Base-by-base conservation (phyloP, 2,329 filamentous ascomycete genomes). In the Ascochyta viciae-villosae region DNA sequence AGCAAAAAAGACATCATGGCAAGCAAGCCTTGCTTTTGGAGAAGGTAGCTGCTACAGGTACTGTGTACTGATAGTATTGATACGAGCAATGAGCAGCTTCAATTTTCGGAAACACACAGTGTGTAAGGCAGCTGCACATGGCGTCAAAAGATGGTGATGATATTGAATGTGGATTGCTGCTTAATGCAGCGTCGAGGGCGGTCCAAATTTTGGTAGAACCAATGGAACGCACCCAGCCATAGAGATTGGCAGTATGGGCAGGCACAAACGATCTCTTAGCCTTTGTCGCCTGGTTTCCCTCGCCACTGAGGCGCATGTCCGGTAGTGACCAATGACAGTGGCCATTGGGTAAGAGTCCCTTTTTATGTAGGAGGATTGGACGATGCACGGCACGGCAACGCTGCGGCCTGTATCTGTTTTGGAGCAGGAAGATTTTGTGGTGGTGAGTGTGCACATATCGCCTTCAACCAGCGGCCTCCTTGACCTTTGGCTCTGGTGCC, bases 401-500 rank as follows among this genome's bases (percentile, higher is more conserved):
- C 19, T 38, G 31, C 7, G 19, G 5, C 12, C 12, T 50, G 38
- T 27, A 3, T 23, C 27, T 31, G 27, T 27, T 42, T 12, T 3
- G 23, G 15, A 43, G 26, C 41, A 31, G 27, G n/a, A 27, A 23
- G 27, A 23, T 31, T n/a, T 6, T 13, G n/a, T 43, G 8, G 41
- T 31, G 23, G 41, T n/a, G 12, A 43, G 12, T 3, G 8, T 33
- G 5, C 13, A 16, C 40, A 13, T 7, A 19, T 24, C 24, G 10
- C 15, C 33, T 40, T 77, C 73, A 78, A n/a, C 82, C 82, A 15
- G 84, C 92, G 41, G 86, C 90, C 76, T 96, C 91, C 81, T 94
- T 95, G 44, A 96, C 85, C 80, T 95, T 93, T 4, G 65, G 57
- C 77, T 88, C 84, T 2, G 93, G 93, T 16, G 92, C 87, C 80